Percentiles rank a stretch among this genome's conserved stretches.
Conservation (phyloP, 345 rosid species). For the Aquilaria yunnanensis region DNA sequence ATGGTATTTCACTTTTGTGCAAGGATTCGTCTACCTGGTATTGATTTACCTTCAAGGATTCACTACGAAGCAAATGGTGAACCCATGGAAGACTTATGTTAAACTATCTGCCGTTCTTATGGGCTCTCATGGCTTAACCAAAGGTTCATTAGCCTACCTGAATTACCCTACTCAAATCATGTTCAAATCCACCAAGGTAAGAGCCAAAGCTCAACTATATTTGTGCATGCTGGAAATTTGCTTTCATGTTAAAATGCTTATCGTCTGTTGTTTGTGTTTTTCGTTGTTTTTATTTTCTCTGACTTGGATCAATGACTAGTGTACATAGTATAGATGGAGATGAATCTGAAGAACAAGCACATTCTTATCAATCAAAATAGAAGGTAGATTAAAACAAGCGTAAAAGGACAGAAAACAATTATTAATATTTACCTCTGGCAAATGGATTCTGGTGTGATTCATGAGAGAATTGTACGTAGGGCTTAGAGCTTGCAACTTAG, state of each 20-base stretch:
- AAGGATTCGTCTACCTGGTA: constrained; percentile 72
- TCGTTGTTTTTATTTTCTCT: not conserved
- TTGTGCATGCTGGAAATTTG: not conserved
- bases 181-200: constrained; percentile 91
- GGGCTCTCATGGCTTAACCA: constrained; percentile 88
- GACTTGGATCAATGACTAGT: not conserved
- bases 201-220: not conserved
- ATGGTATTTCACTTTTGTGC: constrained; percentile 88
- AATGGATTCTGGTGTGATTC: constrained; percentile 92
- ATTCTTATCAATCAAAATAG: no score
- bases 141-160: constrained; percentile 80
- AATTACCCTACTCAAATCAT: constrained; percentile 90
- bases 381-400: not conserved
- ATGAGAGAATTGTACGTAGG: constrained; percentile 90
- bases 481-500: constrained; percentile 90
- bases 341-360: no score
- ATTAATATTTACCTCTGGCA: constrained; percentile 61
- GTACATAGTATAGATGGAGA: no score
- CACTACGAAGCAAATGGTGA: constrained; percentile 78
- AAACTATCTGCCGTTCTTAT: constrained; percentile 76
- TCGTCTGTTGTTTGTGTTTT: not conserved
- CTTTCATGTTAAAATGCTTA: not conserved
- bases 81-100: constrained; percentile 79
- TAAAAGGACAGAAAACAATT: no score
- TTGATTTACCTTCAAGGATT: constrained; percentile 73